phyloP scores from a whole-genome alignment of 2,329 filamentous ascomycete species.

The Fusarium fracticaudum region DNA sequence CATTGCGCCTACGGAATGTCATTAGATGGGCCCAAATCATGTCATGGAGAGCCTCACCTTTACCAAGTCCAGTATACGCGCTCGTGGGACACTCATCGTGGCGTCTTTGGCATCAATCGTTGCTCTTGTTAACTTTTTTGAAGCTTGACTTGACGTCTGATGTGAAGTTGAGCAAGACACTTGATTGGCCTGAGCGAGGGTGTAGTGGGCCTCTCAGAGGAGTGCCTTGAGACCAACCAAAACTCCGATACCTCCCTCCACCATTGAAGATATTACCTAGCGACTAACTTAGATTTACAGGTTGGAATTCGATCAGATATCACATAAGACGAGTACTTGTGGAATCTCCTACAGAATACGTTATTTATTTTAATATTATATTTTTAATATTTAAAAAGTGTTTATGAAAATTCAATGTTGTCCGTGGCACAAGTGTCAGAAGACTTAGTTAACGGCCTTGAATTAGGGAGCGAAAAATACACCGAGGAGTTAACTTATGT shows the following conservation, averaged over 20 bases:
- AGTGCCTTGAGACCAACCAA: background rate
- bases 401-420: background rate
- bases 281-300: background rate
- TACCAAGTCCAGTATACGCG: constrained; percentile 75
- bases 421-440: background rate
- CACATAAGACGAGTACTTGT: background rate
- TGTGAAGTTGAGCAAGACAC: constrained; percentile 23
- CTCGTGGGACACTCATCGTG: constrained; percentile 70
- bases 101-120: constrained; percentile 43
- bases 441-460: background rate
- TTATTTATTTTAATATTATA: too few species aligned
- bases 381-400: background rate
- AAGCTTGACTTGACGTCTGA: constrained; percentile 43
- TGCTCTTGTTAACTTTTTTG: constrained; percentile 39
- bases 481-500: background rate
- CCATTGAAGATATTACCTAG: too few species aligned
- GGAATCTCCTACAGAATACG: background rate
- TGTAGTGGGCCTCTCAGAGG: background rate
- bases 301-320: background rate
- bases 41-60: constrained; percentile 65
- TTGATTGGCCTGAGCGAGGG: constrained; percentile 25
- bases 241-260: background rate
- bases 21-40: constrained; percentile 20
- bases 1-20: constrained; percentile 76
- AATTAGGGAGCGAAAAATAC: background rate